phyloP scores from a whole-genome alignment of 2,329 filamentous ascomycete genomes.

The Aspergillus arachidicola region DNA sequence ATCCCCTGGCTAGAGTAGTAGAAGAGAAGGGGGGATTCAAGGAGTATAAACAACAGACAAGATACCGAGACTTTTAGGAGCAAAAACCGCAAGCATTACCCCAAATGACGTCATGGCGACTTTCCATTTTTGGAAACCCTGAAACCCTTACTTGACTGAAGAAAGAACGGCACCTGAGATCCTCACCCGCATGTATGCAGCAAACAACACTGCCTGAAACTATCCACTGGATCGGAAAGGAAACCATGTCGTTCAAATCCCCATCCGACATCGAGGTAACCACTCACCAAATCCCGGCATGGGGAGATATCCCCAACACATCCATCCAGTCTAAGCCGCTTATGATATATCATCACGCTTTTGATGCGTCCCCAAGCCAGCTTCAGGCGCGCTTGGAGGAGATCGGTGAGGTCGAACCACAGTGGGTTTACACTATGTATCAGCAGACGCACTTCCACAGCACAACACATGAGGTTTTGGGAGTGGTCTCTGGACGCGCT shows the following conservation, averaged over 20 bases:
- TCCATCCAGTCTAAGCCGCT: constrained; percentile 65
- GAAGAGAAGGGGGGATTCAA: neutral
- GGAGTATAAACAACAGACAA: neutral
- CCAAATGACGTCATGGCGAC: constrained; percentile 7
- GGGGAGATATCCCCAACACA: constrained; percentile 64
- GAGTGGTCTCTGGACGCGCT: constrained; percentile 60
- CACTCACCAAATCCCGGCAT: constrained; percentile 60
- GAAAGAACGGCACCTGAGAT: no score
- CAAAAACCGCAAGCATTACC: neutral
- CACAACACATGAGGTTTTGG: constrained; percentile 68
- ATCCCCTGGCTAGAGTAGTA: neutral
- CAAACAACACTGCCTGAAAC: neutral
- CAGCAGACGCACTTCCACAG: constrained; percentile 67
- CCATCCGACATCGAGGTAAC: constrained; percentile 59
- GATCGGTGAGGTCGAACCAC: constrained; percentile 60
- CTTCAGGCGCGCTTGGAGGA: constrained; percentile 60
- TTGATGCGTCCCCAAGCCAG: constrained; percentile 51
- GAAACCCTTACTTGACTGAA: neutral
- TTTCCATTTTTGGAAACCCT: neutral
- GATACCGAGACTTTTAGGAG: no score
- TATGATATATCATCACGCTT: constrained; percentile 66
- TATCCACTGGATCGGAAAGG: neutral
- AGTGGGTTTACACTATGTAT: constrained; percentile 74
- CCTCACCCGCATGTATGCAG: no score
- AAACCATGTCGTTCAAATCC: constrained; percentile 42